Base-by-base conservation (phyloP, 495 filamentous ascomycete genomes). In the Penicillium longicatenatum region DNA sequence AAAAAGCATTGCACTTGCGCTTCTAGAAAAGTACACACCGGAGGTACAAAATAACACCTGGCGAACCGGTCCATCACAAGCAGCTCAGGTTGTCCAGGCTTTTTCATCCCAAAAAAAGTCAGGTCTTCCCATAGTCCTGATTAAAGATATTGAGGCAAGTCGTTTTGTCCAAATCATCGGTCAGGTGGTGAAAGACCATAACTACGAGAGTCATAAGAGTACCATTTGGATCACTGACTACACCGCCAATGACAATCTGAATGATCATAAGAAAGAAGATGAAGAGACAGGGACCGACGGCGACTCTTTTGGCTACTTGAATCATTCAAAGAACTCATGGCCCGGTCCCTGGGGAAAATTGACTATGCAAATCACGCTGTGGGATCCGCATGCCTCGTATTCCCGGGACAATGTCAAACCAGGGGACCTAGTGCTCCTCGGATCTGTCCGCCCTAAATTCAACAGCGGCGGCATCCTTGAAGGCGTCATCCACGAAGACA, bases 191-290 rank as follows among this genome's bases (percentile, higher is more conserved):
- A 90, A 84, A 60, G 79, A 84, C 0, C 87, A 83, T 46, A 79
- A 73, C 33, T 73, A 70, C 47, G 67, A 71, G 30, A 70, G 68
- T 26, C 76, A 77, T 17, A 81, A 69, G 52, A 67, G 81, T 19
- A 84, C 87, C 2, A 43, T 98, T 0, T 92, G 93, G 70, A 67
- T 97, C 17, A 92, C 90, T 0, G 94, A 98, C 69, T 98, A 96
- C 70, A 96, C 93, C 9, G 67, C 79, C 22, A 89, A 95, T 57
- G 61, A 70, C 0, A 54, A 62, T 30, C 82, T 98, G 20, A 84
- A 79, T 44, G 71, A 85, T 31, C 84, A 86, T 39, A 54, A 46
- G 12, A 68, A 65, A 20, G 80, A 78, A 58, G 66, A 70, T 24
- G 60, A 73, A 50, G 66, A 63, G n/a, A 42, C 52, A 9, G 75